Conservation (phyloP, 768 basidiomycete species). For the Tricholoma bakamatsutake region DNA sequence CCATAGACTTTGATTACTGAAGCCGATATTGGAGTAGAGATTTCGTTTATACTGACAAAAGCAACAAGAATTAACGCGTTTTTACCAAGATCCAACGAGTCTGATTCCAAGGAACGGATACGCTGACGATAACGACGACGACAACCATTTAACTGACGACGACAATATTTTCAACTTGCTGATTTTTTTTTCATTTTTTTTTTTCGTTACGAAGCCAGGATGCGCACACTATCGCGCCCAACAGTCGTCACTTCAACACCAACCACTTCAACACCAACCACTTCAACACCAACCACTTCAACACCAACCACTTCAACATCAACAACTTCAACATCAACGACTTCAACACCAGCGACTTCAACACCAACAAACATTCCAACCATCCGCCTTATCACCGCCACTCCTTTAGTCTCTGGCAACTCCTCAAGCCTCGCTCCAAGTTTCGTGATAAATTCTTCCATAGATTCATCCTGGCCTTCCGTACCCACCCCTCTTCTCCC, state of each 20-base stretch:
- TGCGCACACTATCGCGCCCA: no score
- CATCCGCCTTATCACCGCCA: constrained; percentile 66
- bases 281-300: constrained; percentile 20
- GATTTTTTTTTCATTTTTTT: neutral
- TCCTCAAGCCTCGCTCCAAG: constrained; percentile 18
- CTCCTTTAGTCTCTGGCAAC: constrained; percentile 47
- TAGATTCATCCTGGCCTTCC: constrained; percentile 32
- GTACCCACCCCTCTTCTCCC: constrained; percentile 26
- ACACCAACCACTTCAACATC: constrained; percentile 11
- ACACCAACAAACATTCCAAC: constrained; percentile 43
- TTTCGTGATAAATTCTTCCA: constrained; percentile 23
- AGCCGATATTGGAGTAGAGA: constrained; percentile 6
- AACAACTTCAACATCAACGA: no score
- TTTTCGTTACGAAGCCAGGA: constrained; percentile 8
- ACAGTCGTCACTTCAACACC: constrained; percentile 13
- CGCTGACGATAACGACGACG: constrained; percentile 4
- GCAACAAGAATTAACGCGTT: constrained; percentile 21
- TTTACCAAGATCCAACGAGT: constrained; percentile 16
- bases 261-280: constrained; percentile 3
- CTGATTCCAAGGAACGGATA: constrained; percentile 9
- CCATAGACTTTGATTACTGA: neutral
- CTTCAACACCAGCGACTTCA: constrained; percentile 10
- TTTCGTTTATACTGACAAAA: constrained; percentile 13
- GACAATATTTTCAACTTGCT: constrained; percentile 5
- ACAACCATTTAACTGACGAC: constrained; percentile 7